Percentiles rank a stretch among this genome's conserved stretches.
These are phyloP conservation scores for Xylariaceae sp. DNA, from an alignment of 2,329 filamentous ascomycete species.

Conservation along the genomic window DNA sequence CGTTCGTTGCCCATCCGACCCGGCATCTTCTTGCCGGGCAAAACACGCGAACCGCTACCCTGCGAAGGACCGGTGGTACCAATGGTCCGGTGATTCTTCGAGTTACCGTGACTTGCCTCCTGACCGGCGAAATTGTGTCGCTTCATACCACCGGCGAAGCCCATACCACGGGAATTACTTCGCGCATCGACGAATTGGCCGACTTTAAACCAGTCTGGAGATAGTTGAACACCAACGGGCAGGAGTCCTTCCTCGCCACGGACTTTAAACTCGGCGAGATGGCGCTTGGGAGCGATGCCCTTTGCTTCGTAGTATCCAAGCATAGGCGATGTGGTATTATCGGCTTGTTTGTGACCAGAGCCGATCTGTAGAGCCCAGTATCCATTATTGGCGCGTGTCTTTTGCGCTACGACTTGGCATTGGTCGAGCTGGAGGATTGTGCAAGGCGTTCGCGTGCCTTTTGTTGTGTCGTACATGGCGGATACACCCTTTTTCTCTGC, in stretches of 20 bases:
- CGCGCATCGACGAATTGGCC: conserved; percentile 89
- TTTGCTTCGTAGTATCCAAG: conserved; percentile 84
- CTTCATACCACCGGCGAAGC: conserved; percentile 98
- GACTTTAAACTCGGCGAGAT: conserved; percentile 85
- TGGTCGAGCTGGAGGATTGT: conserved; percentile 92
- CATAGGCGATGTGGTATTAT: conserved; percentile 76
- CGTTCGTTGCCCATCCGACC: conserved; percentile 89
- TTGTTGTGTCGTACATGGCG: conserved; percentile 70
- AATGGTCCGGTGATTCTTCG: conserved; percentile 86
- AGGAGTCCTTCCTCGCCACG: conserved; percentile 68
- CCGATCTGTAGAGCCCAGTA: conserved; percentile 95
- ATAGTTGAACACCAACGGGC: conserved; percentile 69
- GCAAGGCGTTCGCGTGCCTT: conserved; percentile 74
- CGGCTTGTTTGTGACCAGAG: conserved; percentile 65
- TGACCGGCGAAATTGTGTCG: conserved; percentile 86
- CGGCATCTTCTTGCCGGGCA: conserved; percentile 97
- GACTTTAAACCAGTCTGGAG: conserved; percentile 84
- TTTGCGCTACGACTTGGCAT: conserved; percentile 83
- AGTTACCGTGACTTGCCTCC: conserved; percentile 90
- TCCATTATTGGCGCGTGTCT: conserved; percentile 74
- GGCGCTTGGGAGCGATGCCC: conserved; percentile 76
- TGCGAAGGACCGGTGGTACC: conserved; percentile 87
- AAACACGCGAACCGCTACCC: conserved; percentile 85
- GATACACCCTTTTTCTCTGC: conserved; percentile 96
- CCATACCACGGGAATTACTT: conserved; percentile 77